phyloP scores from a whole-genome alignment of 2,329 filamentous ascomycete species.

The Claviceps africana region DNA sequence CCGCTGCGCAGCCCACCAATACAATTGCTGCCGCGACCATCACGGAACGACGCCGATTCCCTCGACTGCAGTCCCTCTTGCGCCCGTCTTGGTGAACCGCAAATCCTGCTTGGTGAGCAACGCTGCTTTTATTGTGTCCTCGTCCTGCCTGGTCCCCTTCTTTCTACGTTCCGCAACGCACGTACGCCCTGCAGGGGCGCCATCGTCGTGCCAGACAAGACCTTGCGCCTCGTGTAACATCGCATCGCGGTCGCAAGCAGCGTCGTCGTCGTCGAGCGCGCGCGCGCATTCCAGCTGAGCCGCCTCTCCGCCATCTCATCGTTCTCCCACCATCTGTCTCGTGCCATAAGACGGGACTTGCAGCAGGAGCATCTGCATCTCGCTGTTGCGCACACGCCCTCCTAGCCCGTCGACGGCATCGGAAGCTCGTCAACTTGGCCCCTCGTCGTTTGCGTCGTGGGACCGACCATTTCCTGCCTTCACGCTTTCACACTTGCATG shows the following conservation, averaged over 20 bases:
- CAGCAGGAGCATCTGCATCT: not conserved
- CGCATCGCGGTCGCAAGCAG: conserved; percentile 6
- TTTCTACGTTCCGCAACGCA: not conserved
- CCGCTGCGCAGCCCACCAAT: conserved; percentile 5
- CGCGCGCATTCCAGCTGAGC: not conserved
- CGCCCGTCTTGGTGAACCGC: not conserved
- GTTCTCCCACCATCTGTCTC: not conserved
- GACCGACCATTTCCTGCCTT: not conserved
- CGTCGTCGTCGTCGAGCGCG: not conserved
- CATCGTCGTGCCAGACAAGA: no score
- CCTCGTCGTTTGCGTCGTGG: not conserved
- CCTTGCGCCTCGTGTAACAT: conserved; percentile 7
- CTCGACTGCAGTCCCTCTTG: conserved; percentile 5
- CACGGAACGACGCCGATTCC: conserved; percentile 9
- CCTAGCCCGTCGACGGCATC: not conserved
- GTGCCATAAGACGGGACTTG: not conserved
- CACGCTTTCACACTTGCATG: not conserved
- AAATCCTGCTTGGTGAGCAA: conserved; percentile 2
- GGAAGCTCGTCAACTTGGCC: not conserved
- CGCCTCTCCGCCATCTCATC: not conserved
- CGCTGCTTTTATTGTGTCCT: not conserved
- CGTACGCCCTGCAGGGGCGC: not conserved
- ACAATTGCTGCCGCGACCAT: conserved; percentile 4
- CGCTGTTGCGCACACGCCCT: not conserved
- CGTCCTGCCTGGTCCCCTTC: not conserved